A percentile compares a stretch with the other conserved stretches of the same genome.
Conservation (phyloP, 1,139 yeast species). For the Pneumocystis carinii region DNA sequence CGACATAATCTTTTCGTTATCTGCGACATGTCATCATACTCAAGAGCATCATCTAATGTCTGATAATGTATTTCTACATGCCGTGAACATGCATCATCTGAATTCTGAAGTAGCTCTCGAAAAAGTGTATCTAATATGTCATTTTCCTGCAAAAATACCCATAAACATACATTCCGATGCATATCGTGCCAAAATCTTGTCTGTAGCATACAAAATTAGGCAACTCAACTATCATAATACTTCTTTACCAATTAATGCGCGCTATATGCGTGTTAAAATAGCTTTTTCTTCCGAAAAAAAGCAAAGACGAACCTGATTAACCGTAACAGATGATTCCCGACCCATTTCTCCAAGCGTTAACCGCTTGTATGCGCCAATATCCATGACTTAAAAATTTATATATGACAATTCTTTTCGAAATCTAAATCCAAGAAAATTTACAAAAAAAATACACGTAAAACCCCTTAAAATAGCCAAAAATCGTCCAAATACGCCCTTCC, state of each 20-base stretch:
- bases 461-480: too few relatives aligned
- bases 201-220: slow-evolving; percentile 2
- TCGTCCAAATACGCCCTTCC: too few relatives aligned
- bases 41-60: neutral
- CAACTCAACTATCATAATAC: neutral
- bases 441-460: too few relatives aligned
- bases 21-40: neutral
- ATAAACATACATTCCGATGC: slow-evolving; percentile 4
- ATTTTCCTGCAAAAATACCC: neutral
- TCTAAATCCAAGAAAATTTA: too few relatives aligned
- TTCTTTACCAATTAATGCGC: neutral
- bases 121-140: slow-evolving; percentile 5
- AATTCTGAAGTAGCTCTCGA: slow-evolving; percentile 18
- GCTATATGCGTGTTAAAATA: neutral
- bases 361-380: neutral
- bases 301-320: slow-evolving; percentile 4
- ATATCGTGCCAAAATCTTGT: slow-evolving; percentile 9
- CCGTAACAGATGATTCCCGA: slow-evolving; percentile 8
- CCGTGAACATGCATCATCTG: slow-evolving; percentile 30
- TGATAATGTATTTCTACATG: slow-evolving; percentile 22
- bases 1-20: neutral
- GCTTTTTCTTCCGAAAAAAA: neutral
- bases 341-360: slow-evolving; percentile 3
- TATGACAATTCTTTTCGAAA: too few relatives aligned
- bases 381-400: neutral